Percentiles rank a stretch among this genome's conserved stretches.
Evolutionary conservation across 73 alveolate genomes (phyloP).

Genomic region (Paramecium sonneborni): DNA sequence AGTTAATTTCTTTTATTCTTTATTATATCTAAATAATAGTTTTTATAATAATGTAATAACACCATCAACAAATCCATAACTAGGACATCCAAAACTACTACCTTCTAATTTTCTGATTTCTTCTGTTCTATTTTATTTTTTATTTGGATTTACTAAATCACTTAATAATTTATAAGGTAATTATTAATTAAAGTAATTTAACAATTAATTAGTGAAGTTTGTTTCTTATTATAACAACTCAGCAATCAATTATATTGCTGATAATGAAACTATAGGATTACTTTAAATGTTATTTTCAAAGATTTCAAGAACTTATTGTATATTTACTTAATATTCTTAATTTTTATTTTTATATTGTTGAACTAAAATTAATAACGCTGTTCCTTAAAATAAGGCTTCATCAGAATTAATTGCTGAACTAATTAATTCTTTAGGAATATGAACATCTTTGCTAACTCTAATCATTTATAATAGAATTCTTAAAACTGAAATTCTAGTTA

Average conservation of each 20-base stretch:
- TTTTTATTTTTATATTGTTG: constrained; percentile 73
- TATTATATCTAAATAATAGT: constrained; percentile 70
- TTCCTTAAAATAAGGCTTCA: constrained; percentile 74
- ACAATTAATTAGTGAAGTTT: constrained; percentile 48
- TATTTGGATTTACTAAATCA: constrained; percentile 68
- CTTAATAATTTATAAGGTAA: constrained; percentile 45
- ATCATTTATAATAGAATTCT: constrained; percentile 88
- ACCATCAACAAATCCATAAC: constrained; percentile 89
- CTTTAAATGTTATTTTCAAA: constrained; percentile 72
- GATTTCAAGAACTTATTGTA: constrained; percentile 69
- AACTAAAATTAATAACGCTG: constrained; percentile 74
- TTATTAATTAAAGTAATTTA: constrained; percentile 45
- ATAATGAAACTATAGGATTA: constrained; percentile 72
- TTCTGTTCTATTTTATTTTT: constrained; percentile 72
- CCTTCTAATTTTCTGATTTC: constrained; percentile 96
- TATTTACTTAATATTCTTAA: constrained; percentile 69
- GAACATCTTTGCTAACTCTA: constrained; percentile 81
- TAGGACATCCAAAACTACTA: constrained; percentile 95
- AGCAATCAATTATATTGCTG: constrained; percentile 84
- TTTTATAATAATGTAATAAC: constrained; percentile 81
- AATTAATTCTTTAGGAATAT: background rate
- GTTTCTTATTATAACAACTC: constrained; percentile 83
- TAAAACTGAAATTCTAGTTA: constrained; percentile 78
- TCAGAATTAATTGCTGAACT: constrained; percentile 60
- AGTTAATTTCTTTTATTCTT: constrained; percentile 51